These are phyloP conservation scores for Lichtheimia corymbifera DNA, from an alignment of 371 early-diverging fungal genomes.

Conservation along the genomic window DNA sequence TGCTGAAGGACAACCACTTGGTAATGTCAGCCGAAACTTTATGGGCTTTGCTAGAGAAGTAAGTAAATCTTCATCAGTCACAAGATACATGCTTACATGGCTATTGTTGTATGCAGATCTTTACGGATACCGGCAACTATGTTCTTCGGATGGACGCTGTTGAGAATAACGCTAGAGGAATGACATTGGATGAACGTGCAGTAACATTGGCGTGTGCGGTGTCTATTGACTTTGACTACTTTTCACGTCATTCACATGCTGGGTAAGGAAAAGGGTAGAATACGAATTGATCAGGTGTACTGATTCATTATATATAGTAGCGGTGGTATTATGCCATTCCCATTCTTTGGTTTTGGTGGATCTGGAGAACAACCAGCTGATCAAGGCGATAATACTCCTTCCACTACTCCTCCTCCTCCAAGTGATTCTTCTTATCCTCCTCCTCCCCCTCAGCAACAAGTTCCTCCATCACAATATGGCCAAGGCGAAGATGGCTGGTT, in stretches of 20 bases:
- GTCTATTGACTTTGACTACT: conserved; percentile 92
- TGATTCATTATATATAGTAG: conserved; percentile 12
- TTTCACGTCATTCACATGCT: conserved; percentile 75
- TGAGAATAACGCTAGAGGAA: conserved; percentile 50
- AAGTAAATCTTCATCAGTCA: background rate
- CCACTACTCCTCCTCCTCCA: conserved; percentile 7
- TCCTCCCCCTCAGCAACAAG: conserved; percentile 2
- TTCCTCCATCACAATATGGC: background rate
- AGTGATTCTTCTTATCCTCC: conserved; percentile 8
- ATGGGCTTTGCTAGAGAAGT: conserved; percentile 84
- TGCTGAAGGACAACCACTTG: conserved; percentile 60
- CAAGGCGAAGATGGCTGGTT: conserved; percentile 38
- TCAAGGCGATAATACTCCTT: background rate
- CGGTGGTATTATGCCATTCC: conserved; percentile 47
- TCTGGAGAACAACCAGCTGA: conserved; percentile 9
- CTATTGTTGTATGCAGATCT: conserved; percentile 49
- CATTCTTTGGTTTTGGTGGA: conserved; percentile 49
- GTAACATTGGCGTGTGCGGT: conserved; percentile 83
- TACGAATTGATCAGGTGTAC: background rate
- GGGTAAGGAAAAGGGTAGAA: conserved; percentile 35
- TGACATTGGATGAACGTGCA: conserved; percentile 84
- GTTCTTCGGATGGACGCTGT: conserved; percentile 77
- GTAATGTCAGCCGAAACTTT: conserved; percentile 80
- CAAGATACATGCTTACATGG: background rate
- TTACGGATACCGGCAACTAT: conserved; percentile 88